These are phyloP conservation scores for Wallacemonas sp. DNA, from an alignment of 208 protist species.

Conservation along the genomic window DNA sequence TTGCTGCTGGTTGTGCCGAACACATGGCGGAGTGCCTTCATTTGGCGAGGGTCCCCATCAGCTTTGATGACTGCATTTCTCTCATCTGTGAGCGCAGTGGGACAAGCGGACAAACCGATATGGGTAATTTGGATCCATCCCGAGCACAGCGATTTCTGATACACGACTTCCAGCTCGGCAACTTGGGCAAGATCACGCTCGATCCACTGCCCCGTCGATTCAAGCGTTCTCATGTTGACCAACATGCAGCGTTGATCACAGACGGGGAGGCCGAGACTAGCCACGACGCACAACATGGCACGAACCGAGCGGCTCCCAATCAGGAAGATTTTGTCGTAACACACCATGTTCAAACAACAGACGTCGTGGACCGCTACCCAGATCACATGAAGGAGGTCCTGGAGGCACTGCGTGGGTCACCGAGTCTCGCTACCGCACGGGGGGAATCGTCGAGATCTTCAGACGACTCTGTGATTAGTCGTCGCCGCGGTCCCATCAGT, in stretches of 20 bases:
- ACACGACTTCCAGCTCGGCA: conserved; percentile 86
- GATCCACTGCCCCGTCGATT: conserved; percentile 77
- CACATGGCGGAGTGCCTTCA: conserved; percentile 89
- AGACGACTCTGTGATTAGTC: conserved; percentile 72
- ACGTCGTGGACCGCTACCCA: conserved; percentile 75
- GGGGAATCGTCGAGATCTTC: background rate
- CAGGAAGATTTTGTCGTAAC: conserved; percentile 46
- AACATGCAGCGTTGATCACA: background rate
- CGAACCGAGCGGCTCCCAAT: no score
- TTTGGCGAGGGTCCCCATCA: conserved; percentile 78
- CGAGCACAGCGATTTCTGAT: conserved; percentile 77
- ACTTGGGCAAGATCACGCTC: conserved; percentile 79
- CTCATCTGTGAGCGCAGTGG: conserved; percentile 90
- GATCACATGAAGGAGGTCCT: conserved; percentile 83
- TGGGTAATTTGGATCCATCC: conserved; percentile 75
- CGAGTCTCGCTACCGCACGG: background rate
- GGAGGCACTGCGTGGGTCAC: conserved; percentile 46
- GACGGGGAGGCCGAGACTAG: background rate
- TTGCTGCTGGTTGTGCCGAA: conserved; percentile 50
- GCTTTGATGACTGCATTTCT: conserved; percentile 89
- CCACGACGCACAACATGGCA: no score
- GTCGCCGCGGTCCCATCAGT: conserved; percentile 79
- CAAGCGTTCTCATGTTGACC: conserved; percentile 1
- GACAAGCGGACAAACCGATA: conserved; percentile 75
- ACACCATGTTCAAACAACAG: conserved; percentile 71